These are phyloP conservation scores for Neonectria faginata DNA, from an alignment of 2,329 filamentous ascomycete species.

Conservation along the genomic window DNA sequence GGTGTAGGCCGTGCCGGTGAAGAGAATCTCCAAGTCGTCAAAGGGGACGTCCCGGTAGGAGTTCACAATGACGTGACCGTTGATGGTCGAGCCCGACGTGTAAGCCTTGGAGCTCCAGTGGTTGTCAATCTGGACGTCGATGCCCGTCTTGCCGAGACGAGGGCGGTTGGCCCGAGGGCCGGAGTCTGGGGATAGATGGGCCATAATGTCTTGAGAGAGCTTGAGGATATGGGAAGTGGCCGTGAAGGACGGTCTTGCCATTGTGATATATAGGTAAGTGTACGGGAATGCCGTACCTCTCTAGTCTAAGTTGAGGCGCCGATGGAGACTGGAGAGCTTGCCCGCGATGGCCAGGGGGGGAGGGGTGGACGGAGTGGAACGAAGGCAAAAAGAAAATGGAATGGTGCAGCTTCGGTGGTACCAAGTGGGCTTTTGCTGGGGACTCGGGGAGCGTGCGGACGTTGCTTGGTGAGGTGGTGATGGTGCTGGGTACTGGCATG, in stretches of 20 bases:
- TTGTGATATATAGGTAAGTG: constrained; percentile 41
- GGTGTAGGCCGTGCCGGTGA: constrained; percentile 64
- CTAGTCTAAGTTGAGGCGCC: constrained; percentile 34
- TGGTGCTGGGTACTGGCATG: constrained; percentile 21
- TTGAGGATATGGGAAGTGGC: constrained; percentile 33
- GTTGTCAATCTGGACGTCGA: constrained; percentile 63
- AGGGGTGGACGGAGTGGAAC: constrained; percentile 17
- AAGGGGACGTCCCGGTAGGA: constrained; percentile 60
- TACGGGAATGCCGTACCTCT: constrained; percentile 29
- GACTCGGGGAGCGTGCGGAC: constrained; percentile 16
- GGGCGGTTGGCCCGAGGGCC: constrained; percentile 40
- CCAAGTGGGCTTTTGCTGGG: constrained; percentile 21
- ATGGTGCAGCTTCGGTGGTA: constrained; percentile 25
- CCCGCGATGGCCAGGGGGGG: constrained; percentile 12
- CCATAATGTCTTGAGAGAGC: constrained; percentile 40
- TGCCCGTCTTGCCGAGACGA: constrained; percentile 47
- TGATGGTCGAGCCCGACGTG: constrained; percentile 64
- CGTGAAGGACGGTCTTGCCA: constrained; percentile 31
- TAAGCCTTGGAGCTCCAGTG: constrained; percentile 68
- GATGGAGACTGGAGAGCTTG: constrained; percentile 10
- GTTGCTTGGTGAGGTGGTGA: constrained; percentile 18
- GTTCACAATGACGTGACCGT: constrained; percentile 61
- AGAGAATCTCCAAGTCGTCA: constrained; percentile 64
- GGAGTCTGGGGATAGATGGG: constrained; percentile 41
- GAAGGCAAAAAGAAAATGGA: constrained; percentile 8